phyloP scores from a whole-genome alignment of 805 yeast genomes.

The Pichia nakasei region DNA sequence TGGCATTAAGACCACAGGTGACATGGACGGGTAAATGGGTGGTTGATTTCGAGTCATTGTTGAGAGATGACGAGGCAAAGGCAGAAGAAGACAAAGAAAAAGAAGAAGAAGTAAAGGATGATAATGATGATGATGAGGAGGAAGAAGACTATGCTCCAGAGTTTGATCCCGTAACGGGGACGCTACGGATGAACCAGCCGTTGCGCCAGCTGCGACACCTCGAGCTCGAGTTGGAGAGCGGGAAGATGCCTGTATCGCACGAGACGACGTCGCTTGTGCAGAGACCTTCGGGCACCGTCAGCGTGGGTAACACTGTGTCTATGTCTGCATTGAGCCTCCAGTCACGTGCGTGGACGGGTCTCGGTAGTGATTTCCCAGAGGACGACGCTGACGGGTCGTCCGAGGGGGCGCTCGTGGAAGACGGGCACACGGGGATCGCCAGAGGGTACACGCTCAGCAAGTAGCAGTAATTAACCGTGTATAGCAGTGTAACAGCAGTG shows the following conservation, averaged over 20 bases:
- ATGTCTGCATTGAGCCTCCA: slow-evolving; percentile 79
- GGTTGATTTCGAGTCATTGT: slow-evolving; percentile 56
- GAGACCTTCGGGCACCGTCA: slow-evolving; percentile 48
- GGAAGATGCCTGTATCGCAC: slow-evolving; percentile 16
- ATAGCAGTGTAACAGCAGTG: too few species aligned
- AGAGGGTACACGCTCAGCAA: slow-evolving; percentile 79
- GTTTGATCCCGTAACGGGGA: slow-evolving; percentile 86
- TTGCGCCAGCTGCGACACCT: slow-evolving; percentile 58
- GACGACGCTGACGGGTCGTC: slow-evolving; percentile 27
- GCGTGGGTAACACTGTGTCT: slow-evolving; percentile 71
- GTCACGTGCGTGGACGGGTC: slow-evolving; percentile 72
- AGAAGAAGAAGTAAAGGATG: slow-evolving; percentile 11
- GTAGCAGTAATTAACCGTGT: too few species aligned
- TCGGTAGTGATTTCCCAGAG: slow-evolving; percentile 69
- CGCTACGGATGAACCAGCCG: slow-evolving; percentile 63
- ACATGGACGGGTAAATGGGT: slow-evolving; percentile 95
- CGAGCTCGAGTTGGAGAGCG: slow-evolving; percentile 42
- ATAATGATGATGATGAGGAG: slow-evolving; percentile 15
- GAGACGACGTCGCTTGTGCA: slow-evolving; percentile 36
- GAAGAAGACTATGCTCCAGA: slow-evolving; percentile 62
- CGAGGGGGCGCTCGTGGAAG: slow-evolving; percentile 74
- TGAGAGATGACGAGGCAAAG: slow-evolving; percentile 33
- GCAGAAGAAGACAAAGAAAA: slow-evolving; percentile 24
- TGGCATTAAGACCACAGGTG: slow-evolving; percentile 69
- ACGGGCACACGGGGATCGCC: slow-evolving; percentile 84